Conservation (phyloP, 495 filamentous ascomycete genomes). For the Staphylotrichum tortipilum region DNA sequence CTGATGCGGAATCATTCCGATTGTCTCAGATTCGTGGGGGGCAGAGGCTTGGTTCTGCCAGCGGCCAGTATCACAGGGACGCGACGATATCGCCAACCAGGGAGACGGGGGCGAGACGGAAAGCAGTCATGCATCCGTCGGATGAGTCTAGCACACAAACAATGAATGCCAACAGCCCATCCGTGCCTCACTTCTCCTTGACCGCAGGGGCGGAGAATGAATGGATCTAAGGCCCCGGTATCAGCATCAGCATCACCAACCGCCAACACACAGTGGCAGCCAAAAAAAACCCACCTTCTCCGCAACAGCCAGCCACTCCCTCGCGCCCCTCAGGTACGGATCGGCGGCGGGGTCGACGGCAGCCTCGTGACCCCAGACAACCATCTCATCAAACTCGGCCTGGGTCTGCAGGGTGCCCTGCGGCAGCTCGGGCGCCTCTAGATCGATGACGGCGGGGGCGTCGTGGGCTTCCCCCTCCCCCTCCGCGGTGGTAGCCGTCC, state of each 20-base stretch:
- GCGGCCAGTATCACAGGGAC: too few relatives aligned
- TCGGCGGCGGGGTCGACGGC: slow-evolving; percentile 41
- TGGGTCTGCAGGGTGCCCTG: slow-evolving; percentile 54
- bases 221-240: neutral
- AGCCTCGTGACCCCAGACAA: slow-evolving; percentile 75
- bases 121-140: too few relatives aligned
- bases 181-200: slow-evolving; percentile 1
- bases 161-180: neutral
- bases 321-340: slow-evolving; percentile 52
- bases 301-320: slow-evolving; percentile 80
- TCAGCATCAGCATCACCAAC: neutral
- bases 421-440: slow-evolving; percentile 38
- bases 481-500: too few relatives aligned
- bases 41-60: too few relatives aligned
- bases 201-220: neutral
- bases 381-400: slow-evolving; percentile 64
- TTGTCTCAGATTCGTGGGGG: too few relatives aligned
- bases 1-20: too few relatives aligned
- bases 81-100: too few relatives aligned
- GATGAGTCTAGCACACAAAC: too few relatives aligned
- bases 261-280: neutral
- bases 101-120: too few relatives aligned
- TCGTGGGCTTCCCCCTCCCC: slow-evolving; percentile 6
- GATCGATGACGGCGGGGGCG: slow-evolving; percentile 34
- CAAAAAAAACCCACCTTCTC: slow-evolving; percentile 35